Conservation (phyloP, 192 early-diverging fungal genomes). For the Umbelopsis ramanniana region DNA sequence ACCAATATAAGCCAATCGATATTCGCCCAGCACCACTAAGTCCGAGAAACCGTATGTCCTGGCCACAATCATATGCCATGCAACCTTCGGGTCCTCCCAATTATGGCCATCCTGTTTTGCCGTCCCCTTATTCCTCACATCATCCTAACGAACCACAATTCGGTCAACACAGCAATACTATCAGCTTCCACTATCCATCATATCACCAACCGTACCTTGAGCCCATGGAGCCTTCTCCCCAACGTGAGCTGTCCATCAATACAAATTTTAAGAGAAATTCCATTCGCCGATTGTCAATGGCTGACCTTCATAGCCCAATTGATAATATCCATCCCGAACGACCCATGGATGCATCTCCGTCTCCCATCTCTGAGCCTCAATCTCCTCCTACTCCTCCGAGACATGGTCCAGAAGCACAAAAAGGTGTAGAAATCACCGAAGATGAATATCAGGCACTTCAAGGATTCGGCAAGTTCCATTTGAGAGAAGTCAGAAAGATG, state of each 20-base stretch:
- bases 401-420: neutral
- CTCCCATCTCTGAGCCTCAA: constrained; percentile 1
- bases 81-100: neutral
- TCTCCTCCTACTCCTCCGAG: constrained; percentile 7
- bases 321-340: constrained; percentile 11
- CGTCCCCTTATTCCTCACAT: neutral
- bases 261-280: neutral
- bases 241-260: neutral
- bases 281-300: constrained; percentile 15
- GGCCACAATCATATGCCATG: neutral
- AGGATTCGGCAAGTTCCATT: constrained; percentile 18
- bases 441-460: constrained; percentile 28
- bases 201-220: too few species aligned
- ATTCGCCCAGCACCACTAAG: constrained; percentile 4
- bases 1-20: neutral
- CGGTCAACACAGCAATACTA: neutral
- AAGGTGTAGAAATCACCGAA: constrained; percentile 16
- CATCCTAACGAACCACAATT: neutral
- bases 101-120: neutral
- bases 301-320: constrained; percentile 26
- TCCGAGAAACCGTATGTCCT: constrained; percentile 5
- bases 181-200: constrained; percentile 2
- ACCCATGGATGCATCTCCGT: neutral
- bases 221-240: neutral
- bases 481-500: constrained; percentile 12